Conservation (phyloP, 805 yeast genomes). For the Candida schatavii region DNA sequence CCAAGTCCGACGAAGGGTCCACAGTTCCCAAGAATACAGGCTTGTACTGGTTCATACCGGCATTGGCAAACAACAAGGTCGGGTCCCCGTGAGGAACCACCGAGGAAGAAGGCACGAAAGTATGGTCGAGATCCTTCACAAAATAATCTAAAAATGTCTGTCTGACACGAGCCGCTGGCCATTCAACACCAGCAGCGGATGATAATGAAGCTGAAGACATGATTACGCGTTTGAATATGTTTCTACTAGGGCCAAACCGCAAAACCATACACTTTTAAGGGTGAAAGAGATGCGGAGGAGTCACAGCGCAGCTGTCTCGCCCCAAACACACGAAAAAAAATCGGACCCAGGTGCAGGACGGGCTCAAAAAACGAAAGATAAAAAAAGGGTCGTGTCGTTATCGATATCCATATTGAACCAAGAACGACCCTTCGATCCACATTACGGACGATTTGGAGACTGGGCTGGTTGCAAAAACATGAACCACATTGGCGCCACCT, state of each 20-base stretch:
- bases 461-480: no score
- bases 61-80: constrained; percentile 92
- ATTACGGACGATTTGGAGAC: no score
- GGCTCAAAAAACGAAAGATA: no score
- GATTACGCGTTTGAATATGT: background rate
- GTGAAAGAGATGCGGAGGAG: background rate
- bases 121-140: constrained; percentile 60
- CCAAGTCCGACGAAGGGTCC: constrained; percentile 88
- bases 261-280: background rate
- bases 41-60: constrained; percentile 99
- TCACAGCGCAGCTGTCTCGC: background rate
- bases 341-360: no score
- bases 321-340: background rate
- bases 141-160: constrained; percentile 82
- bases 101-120: constrained; percentile 86
- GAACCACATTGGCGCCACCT: no score
- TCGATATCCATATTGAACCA: no score
- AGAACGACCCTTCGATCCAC: no score
- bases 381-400: no score
- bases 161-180: constrained; percentile 63
- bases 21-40: constrained; percentile 97
- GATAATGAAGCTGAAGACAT: constrained; percentile 3
- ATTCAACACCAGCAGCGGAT: constrained; percentile 14
- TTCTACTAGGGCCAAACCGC: background rate
- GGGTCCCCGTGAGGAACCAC: constrained; percentile 99